A percentile compares a stretch with the other conserved stretches of the same genome.
Conservation (phyloP, 2,329 filamentous ascomycete species). For the Epichloe aotearoae region DNA sequence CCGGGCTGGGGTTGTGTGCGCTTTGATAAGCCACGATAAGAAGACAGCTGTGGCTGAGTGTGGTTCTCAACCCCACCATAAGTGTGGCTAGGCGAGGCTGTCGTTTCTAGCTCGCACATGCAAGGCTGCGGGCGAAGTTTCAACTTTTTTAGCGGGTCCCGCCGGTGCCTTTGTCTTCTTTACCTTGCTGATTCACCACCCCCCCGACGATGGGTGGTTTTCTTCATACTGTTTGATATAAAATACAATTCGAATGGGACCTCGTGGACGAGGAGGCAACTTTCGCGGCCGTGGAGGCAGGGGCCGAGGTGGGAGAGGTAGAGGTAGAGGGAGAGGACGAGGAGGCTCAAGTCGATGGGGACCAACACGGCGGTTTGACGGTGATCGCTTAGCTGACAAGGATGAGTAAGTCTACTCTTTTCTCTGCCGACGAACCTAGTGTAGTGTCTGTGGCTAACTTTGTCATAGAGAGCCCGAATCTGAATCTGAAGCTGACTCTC, state of each 20-base stretch:
- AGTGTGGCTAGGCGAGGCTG: conserved; percentile 20
- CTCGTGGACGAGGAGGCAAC: conserved; percentile 21
- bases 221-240: neutral
- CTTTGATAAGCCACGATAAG: conserved; percentile 36
- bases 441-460: neutral
- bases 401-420: conserved; percentile 20
- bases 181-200: neutral
- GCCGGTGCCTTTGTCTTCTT: too few relatives aligned
- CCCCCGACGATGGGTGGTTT: too few relatives aligned
- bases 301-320: conserved; percentile 12
- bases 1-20: conserved; percentile 37
- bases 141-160: conserved; percentile 9
- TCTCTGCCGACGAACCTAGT: neutral
- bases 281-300: conserved; percentile 20
- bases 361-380: conserved; percentile 23
- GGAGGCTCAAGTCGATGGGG: conserved; percentile 24
- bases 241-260: conserved; percentile 18
- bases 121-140: conserved; percentile 20
- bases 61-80: conserved; percentile 14
- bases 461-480: conserved; percentile 7
- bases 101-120: conserved; percentile 1
- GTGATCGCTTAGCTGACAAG: conserved; percentile 21
- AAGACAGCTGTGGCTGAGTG: conserved; percentile 16
- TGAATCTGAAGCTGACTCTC: conserved; percentile 11
- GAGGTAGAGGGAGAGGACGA: conserved; percentile 15